Percentiles rank a stretch among this genome's conserved stretches.
phyloP scores from a whole-genome alignment of 129 eudicot species.

The Lactuca sativa region DNA sequence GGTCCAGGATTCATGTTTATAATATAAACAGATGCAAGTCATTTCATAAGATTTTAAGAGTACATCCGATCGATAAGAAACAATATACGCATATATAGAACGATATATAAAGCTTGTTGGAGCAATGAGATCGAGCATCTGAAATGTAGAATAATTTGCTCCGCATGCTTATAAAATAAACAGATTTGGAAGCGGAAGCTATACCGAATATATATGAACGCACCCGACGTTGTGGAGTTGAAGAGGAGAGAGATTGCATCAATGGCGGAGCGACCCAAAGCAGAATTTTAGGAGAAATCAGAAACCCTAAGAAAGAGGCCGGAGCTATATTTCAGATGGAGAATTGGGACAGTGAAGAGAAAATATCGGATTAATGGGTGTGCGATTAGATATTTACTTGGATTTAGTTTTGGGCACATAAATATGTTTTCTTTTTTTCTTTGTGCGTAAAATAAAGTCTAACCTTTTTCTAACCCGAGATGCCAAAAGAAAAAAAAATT shows the following conservation, averaged over 20 bases:
- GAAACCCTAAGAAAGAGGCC: slow-evolving; percentile 27
- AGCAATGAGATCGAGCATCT: background rate
- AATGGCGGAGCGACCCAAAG: slow-evolving; percentile 19
- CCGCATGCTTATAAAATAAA: background rate
- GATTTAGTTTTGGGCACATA: background rate
- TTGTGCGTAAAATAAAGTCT: background rate
- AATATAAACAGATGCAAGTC: background rate
- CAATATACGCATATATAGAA: background rate
- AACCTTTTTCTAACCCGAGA: background rate
- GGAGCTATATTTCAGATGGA: slow-evolving; percentile 19
- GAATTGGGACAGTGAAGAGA: slow-evolving; percentile 27
- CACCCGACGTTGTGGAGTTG: slow-evolving; percentile 8
- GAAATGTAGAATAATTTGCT: slow-evolving; percentile 13
- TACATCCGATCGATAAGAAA: slow-evolving; percentile 1
- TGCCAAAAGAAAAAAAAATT: no score
- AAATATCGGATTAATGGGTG: slow-evolving; percentile 20
- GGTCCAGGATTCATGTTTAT: background rate
- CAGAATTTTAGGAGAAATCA: slow-evolving; percentile 30
- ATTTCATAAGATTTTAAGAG: background rate
- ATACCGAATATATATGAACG: background rate
- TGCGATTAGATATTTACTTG: slow-evolving; percentile 20
- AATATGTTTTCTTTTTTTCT: no score
- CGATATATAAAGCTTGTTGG: background rate
- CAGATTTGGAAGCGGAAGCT: background rate
- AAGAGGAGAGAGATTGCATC: slow-evolving; percentile 22